These are phyloP conservation scores for Euphorbia tirucalli DNA, from an alignment of 345 rosid species.

Conservation along the genomic window DNA sequence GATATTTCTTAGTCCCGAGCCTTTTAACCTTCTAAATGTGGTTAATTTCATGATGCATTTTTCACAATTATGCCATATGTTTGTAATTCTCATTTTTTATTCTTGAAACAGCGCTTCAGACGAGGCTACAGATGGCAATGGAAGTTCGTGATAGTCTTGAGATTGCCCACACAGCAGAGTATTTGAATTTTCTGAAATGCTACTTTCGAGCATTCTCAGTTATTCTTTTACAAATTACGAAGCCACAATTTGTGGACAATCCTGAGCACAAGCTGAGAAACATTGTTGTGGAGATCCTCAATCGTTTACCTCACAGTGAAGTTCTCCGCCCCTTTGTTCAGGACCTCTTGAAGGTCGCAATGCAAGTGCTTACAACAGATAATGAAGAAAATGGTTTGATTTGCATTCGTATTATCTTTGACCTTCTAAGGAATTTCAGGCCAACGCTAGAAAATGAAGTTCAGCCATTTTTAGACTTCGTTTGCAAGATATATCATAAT, in stretches of 20 bases:
- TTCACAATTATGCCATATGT: neutral
- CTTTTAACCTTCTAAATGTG: neutral
- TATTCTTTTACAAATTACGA: slow-evolving; percentile 68
- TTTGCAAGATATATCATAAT: slow-evolving; percentile 89
- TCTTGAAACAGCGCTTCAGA: slow-evolving; percentile 58
- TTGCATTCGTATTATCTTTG: slow-evolving; percentile 92
- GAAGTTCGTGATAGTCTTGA: slow-evolving; percentile 97
- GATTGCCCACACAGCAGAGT: slow-evolving; percentile 97
- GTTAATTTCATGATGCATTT: neutral
- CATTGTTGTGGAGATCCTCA: slow-evolving; percentile 88
- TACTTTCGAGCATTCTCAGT: slow-evolving; percentile 91
- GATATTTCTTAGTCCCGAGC: no score
- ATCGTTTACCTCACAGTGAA: slow-evolving; percentile 93
- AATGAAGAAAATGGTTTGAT: slow-evolving; percentile 96
- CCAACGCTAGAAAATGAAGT: slow-evolving; percentile 89
- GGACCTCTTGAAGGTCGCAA: slow-evolving; percentile 90
- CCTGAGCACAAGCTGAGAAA: slow-evolving; percentile 89
- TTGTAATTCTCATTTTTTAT: neutral
- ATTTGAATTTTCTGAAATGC: slow-evolving; percentile 86
- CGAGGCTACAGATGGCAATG: slow-evolving; percentile 86
- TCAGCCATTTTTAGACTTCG: slow-evolving; percentile 94
- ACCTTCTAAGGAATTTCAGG: slow-evolving; percentile 90
- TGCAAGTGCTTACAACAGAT: slow-evolving; percentile 93
- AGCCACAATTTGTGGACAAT: slow-evolving; percentile 77
- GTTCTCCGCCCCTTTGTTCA: slow-evolving; percentile 98